phyloP scores from a whole-genome alignment of 768 basidiomycete species.

The Amanita pseudoporphyria region DNA sequence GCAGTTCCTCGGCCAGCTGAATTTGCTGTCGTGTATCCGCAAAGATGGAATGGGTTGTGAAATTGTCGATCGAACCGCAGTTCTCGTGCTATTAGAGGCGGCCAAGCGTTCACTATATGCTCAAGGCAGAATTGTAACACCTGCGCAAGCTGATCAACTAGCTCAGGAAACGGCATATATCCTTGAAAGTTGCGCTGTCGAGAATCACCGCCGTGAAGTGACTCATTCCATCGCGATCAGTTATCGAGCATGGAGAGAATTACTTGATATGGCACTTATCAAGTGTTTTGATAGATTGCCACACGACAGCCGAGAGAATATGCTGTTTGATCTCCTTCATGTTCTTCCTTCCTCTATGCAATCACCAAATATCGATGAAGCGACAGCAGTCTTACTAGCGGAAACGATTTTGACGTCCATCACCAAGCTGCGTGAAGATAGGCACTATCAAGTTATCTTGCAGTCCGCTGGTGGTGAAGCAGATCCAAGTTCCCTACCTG shows the following conservation, averaged over 20 bases:
- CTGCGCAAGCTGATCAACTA: slow-evolving; percentile 56
- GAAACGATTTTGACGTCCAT: slow-evolving; percentile 75
- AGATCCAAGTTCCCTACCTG: slow-evolving; percentile 62
- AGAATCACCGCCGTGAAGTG: slow-evolving; percentile 83
- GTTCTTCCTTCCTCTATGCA: slow-evolving; percentile 65
- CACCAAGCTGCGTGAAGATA: slow-evolving; percentile 82
- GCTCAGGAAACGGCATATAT: slow-evolving; percentile 65
- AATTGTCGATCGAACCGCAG: slow-evolving; percentile 64
- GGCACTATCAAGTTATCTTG: slow-evolving; percentile 57
- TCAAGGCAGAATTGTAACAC: slow-evolving; percentile 56
- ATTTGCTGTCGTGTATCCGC: slow-evolving; percentile 62
- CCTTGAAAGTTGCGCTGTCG: slow-evolving; percentile 73
- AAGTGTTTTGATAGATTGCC: slow-evolving; percentile 83
- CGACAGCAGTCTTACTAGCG: slow-evolving; percentile 74
- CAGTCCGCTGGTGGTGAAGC: slow-evolving; percentile 56
- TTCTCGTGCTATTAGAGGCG: slow-evolving; percentile 58
- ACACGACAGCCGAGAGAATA: slow-evolving; percentile 74
- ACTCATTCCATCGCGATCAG: slow-evolving; percentile 57
- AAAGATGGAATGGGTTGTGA: slow-evolving; percentile 68
- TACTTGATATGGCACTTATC: slow-evolving; percentile 77
- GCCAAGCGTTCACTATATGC: slow-evolving; percentile 54
- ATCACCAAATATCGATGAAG: slow-evolving; percentile 54
- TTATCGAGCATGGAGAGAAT: slow-evolving; percentile 76
- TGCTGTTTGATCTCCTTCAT: slow-evolving; percentile 85
- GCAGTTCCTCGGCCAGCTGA: slow-evolving; percentile 57